Conservation (phyloP, 2,329 filamentous ascomycete species). For the Lecanicillium sp. region DNA sequence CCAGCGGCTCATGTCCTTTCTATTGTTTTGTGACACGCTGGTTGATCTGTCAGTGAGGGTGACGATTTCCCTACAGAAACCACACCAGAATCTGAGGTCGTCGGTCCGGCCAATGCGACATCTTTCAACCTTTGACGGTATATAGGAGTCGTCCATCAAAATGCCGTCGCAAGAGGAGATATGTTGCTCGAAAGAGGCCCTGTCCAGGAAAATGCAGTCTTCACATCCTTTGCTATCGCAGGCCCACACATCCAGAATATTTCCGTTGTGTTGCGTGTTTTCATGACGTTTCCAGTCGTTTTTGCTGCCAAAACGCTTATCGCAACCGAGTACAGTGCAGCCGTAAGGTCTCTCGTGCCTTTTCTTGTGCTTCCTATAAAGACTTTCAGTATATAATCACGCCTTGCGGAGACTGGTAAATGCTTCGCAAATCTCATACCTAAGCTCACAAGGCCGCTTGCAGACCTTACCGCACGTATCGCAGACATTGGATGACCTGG, state of each 20-base stretch:
- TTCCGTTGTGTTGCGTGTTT: conserved; percentile 57
- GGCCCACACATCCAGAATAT: conserved; percentile 61
- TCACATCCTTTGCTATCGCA: conserved; percentile 51
- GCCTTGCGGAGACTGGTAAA: no score
- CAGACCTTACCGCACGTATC: conserved; percentile 37
- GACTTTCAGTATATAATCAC: no score
- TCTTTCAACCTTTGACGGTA: conserved; percentile 38
- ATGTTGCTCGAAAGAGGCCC: no score
- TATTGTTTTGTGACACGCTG: conserved; percentile 21
- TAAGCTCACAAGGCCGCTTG: conserved; percentile 45
- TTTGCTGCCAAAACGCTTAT: conserved; percentile 78
- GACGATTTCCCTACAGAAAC: conserved; percentile 61
- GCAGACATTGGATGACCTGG: conserved; percentile 22
- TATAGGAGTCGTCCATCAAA: not conserved
- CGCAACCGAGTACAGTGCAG: conserved; percentile 65
- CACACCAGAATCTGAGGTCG: conserved; percentile 73
- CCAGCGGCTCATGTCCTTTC: conserved; percentile 32
- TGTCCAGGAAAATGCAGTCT: conserved; percentile 37
- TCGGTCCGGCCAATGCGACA: conserved; percentile 57
- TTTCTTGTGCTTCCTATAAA: conserved; percentile 68
- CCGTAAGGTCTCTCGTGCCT: conserved; percentile 74
- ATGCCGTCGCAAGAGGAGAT: not conserved
- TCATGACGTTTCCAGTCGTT: conserved; percentile 94
- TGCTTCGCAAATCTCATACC: no score
- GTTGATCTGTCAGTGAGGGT: no score